These are phyloP conservation scores for Salix arbutifolia DNA, from an alignment of 345 rosid genomes.

Conservation along the genomic window DNA sequence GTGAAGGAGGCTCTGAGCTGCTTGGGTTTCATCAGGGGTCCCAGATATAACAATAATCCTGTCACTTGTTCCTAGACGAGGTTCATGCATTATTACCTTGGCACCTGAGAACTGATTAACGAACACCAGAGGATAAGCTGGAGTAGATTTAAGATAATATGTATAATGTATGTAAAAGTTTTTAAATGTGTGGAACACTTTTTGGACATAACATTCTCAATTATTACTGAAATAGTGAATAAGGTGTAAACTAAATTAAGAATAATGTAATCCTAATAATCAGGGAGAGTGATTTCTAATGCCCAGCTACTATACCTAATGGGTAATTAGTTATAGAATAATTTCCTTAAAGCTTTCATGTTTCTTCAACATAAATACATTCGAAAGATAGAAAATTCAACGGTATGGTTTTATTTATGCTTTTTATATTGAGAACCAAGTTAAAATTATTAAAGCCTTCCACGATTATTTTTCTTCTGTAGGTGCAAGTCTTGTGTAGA, in stretches of 20 bases:
- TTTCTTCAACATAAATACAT: background rate
- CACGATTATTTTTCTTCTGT: background rate
- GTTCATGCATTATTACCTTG: constrained; percentile 78
- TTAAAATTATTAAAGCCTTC: background rate
- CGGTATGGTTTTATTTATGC: background rate
- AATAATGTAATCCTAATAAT: background rate
- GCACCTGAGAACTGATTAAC: constrained; percentile 90
- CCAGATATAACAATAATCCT: constrained; percentile 87
- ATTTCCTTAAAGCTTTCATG: background rate
- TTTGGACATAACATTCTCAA: background rate
- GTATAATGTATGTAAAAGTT: constrained; percentile 3
- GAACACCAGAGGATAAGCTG: constrained; percentile 31
- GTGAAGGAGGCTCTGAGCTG: constrained; percentile 93
- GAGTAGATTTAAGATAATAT: constrained; percentile 15
- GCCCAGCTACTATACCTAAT: background rate
- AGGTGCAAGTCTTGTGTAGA: background rate
- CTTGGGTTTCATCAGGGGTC: constrained; percentile 91
- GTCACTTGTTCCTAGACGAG: constrained; percentile 65
- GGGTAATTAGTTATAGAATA: background rate
- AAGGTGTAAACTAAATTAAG: background rate
- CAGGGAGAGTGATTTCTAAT: background rate
- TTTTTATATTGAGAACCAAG: background rate
- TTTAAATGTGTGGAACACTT: constrained; percentile 4
- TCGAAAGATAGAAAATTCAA: background rate
- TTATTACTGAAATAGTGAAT: background rate